Conservation (phyloP, 2,329 filamentous ascomycete genomes). For the Lachnellula subtilissima region DNA sequence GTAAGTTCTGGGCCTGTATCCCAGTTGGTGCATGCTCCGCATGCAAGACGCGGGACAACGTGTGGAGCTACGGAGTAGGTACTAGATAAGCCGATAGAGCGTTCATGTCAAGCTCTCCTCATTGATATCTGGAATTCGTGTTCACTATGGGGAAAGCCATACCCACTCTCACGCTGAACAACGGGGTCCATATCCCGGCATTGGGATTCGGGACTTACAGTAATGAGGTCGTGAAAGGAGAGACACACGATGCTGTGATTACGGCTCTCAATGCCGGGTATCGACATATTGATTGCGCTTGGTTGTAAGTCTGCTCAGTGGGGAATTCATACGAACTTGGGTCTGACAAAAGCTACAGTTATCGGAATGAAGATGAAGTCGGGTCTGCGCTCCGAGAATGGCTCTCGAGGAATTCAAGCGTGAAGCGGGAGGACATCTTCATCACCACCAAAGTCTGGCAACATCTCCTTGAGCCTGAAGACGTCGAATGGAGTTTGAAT, state of each 20-base stretch:
- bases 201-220: constrained; percentile 40
- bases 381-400: constrained; percentile 71
- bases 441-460: constrained; percentile 38
- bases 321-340: constrained; percentile 4
- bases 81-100: neutral
- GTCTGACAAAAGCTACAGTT: constrained; percentile 33
- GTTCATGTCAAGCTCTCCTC: too few relatives aligned
- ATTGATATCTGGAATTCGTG: too few relatives aligned
- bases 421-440: constrained; percentile 44
- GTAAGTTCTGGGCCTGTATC: neutral
- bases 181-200: constrained; percentile 34
- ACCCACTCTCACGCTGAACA: constrained; percentile 31
- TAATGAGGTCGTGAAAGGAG: constrained; percentile 30
- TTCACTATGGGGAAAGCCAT: constrained; percentile 6
- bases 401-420: constrained; percentile 51
- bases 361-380: constrained; percentile 78
- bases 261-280: constrained; percentile 63
- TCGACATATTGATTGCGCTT: constrained; percentile 64
- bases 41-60: neutral
- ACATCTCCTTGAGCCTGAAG: constrained; percentile 59
- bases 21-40: neutral
- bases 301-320: constrained; percentile 45
- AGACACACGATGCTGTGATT: constrained; percentile 45
- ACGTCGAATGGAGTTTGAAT: constrained; percentile 64
- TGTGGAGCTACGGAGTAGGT: neutral